A percentile compares a stretch with the other conserved stretches of the same genome.
These are phyloP conservation scores for Pterocarpus santalinus DNA, from an alignment of 306 rosid genomes.

Conservation along the genomic window DNA sequence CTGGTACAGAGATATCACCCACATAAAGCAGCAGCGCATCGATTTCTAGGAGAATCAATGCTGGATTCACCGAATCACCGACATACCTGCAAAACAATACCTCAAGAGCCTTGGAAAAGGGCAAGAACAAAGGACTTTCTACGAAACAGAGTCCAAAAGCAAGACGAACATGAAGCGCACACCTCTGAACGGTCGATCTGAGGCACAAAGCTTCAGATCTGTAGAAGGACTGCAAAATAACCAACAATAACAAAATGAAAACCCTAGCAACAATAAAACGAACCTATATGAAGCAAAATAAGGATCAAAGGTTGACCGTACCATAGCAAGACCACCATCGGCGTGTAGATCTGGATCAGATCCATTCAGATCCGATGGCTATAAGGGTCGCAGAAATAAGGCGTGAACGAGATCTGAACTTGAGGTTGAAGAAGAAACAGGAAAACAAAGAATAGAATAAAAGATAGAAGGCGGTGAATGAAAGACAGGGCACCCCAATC, in stretches of 20 bases:
- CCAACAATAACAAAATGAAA: background rate
- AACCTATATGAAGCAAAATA: background rate
- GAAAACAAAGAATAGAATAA: background rate
- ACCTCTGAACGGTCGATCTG: conserved; percentile 15
- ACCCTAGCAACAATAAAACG: background rate
- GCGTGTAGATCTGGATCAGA: conserved; percentile 43
- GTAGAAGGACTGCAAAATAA: background rate
- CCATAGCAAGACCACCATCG: conserved; percentile 2
- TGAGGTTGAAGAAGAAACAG: accelerated
- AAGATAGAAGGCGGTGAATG: background rate
- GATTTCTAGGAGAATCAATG: background rate
- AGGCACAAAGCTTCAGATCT: background rate
- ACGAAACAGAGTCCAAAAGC: conserved; percentile 27
- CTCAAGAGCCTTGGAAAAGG: conserved; percentile 17
- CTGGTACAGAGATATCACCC: too few species aligned
- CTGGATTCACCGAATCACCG: background rate
- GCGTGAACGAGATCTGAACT: background rate
- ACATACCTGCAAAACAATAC: conserved; percentile 46
- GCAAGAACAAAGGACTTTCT: background rate
- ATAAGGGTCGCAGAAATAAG: accelerated
- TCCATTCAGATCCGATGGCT: background rate
- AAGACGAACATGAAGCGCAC: conserved; percentile 4
- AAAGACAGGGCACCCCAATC: background rate
- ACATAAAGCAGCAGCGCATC: background rate
- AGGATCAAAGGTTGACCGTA: accelerated